Percentiles rank a stretch among this genome's conserved stretches.
phyloP scores from a whole-genome alignment of 2,329 filamentous ascomycete species.

The Sclerotinia minor region DNA sequence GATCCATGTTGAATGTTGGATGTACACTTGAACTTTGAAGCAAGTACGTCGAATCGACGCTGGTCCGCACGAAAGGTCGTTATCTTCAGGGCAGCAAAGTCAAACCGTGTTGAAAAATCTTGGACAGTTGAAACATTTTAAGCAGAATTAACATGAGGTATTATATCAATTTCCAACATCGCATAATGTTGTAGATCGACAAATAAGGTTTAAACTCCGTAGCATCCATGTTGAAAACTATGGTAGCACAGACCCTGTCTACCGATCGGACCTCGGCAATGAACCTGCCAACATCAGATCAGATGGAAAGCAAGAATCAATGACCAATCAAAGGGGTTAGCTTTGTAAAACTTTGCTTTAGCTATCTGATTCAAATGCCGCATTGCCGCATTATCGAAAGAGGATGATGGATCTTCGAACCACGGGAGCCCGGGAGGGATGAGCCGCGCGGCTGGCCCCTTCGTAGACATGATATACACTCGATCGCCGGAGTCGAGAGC shows the following conservation, averaged over 20 bases:
- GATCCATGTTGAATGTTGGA: background rate
- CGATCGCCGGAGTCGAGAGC: too few relatives aligned
- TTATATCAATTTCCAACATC: background rate
- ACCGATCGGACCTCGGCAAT: background rate
- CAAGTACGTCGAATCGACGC: background rate
- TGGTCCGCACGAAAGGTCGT: background rate
- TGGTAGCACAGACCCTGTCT: background rate
- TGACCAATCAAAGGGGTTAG: too few relatives aligned
- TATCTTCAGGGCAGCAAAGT: background rate
- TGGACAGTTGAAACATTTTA: background rate
- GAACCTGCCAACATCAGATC: too few relatives aligned
- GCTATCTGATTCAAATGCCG: too few relatives aligned
- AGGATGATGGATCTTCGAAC: too few relatives aligned
- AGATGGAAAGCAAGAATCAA: too few relatives aligned
- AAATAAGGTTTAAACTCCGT: background rate
- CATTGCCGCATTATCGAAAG: too few relatives aligned
- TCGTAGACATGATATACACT: too few relatives aligned
- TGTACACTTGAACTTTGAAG: background rate
- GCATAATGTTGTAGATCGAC: background rate
- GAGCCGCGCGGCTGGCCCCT: too few relatives aligned
- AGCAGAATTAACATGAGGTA: background rate
- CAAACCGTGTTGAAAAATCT: too few relatives aligned
- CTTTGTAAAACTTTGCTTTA: too few relatives aligned
- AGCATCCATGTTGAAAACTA: background rate
- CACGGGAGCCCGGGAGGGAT: too few relatives aligned